phyloP scores from a whole-genome alignment of 129 eudicot genomes.

The Artemisia argyi region DNA sequence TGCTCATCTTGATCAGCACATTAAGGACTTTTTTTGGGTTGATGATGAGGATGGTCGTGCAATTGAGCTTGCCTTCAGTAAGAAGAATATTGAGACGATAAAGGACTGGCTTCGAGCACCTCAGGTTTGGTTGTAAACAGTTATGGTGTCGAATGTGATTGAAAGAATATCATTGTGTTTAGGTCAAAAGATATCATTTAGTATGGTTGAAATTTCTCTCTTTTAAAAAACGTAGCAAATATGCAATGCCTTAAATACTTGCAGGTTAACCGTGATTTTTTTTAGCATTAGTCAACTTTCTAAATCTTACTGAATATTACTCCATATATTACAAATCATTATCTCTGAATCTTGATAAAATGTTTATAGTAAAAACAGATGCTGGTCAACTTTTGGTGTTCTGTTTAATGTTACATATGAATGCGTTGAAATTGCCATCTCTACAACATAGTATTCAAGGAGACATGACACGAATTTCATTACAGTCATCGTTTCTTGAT shows the following conservation, averaged over 20 bases:
- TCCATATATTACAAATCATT: no score
- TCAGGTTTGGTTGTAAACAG: slow-evolving; percentile 69
- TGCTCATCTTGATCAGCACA: slow-evolving; percentile 36
- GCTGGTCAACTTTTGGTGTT: background rate
- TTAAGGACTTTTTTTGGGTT: slow-evolving; percentile 69
- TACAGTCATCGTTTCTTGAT: slow-evolving; percentile 2
- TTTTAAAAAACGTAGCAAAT: no score
- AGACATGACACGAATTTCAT: background rate
- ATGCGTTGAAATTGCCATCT: background rate
- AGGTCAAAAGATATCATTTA: no score
- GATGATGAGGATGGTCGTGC: slow-evolving; percentile 76
- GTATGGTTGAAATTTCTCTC: no score
- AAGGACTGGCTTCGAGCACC: slow-evolving; percentile 83
- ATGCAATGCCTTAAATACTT: no score
- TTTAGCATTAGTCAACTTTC: no score
- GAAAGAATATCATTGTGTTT: no score
- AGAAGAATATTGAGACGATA: slow-evolving; percentile 84
- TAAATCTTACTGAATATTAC: no score
- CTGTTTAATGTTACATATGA: no score
- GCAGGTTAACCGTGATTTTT: no score
- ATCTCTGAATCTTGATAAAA: no score
- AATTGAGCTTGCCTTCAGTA: slow-evolving; percentile 93
- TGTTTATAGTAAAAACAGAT: background rate
- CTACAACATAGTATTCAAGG: background rate
- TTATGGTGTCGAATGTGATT: no score